phyloP scores from a whole-genome alignment of 805 yeast species.

The Wilhelminamyces savonicus region DNA sequence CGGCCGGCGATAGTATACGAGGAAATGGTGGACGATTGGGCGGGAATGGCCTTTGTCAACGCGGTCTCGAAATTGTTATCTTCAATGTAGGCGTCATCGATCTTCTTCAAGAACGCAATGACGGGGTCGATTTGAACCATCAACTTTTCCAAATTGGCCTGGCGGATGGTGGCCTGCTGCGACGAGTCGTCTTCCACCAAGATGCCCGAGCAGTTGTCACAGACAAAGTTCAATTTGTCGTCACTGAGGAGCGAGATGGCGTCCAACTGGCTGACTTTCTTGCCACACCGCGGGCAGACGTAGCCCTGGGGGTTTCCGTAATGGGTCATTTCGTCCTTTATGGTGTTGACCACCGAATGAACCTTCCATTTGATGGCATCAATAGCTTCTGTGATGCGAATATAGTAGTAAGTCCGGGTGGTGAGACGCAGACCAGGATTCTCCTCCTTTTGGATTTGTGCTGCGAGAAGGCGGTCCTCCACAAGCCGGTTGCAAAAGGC shows the following conservation, averaged over 20 bases:
- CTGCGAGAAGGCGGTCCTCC: constrained; percentile 74
- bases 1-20: constrained; percentile 59
- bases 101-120: constrained; percentile 65
- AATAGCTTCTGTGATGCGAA: constrained; percentile 87
- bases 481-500: constrained; percentile 72
- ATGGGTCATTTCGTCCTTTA: constrained; percentile 78
- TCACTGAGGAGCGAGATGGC: constrained; percentile 78
- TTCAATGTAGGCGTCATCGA: constrained; percentile 34
- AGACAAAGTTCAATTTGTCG: constrained; percentile 73
- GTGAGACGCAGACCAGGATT: constrained; percentile 57
- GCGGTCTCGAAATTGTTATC: constrained; percentile 45
- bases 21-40: constrained; percentile 62
- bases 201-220: constrained; percentile 75
- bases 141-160: constrained; percentile 70
- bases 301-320: constrained; percentile 92
- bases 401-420: constrained; percentile 74
- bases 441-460: constrained; percentile 64
- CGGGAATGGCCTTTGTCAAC: constrained; percentile 77
- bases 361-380: constrained; percentile 97
- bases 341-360: constrained; percentile 70
- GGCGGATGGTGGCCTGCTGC: constrained; percentile 73
- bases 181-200: constrained; percentile 86
- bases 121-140: constrained; percentile 90
- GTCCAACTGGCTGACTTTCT: constrained; percentile 79
- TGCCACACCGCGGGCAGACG: constrained; percentile 78